phyloP scores from a whole-genome alignment of 306 rosid species.

The Quercus parvula region DNA sequence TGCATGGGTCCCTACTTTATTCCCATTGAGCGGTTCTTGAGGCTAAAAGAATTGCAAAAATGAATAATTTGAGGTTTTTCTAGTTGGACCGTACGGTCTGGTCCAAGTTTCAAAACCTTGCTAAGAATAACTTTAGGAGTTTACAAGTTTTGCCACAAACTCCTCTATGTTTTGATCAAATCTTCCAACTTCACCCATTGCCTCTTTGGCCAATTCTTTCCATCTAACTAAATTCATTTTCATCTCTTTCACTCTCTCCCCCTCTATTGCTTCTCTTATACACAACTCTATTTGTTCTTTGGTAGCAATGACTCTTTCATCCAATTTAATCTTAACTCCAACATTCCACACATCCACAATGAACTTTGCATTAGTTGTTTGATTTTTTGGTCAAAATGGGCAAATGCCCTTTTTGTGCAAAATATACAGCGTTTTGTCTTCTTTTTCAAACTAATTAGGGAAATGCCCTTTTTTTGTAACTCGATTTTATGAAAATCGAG shows the following conservation, averaged over 20 bases:
- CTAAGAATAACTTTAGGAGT: too few relatives aligned
- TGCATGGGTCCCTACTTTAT: too few relatives aligned
- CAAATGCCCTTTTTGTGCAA: too few relatives aligned
- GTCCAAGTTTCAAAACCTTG: too few relatives aligned
- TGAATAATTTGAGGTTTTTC: too few relatives aligned
- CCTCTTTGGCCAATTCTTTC: conserved; percentile 1
- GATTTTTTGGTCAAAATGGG: neutral
- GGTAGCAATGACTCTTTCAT: neutral
- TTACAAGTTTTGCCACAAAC: neutral
- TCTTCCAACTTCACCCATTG: conserved; percentile 13
- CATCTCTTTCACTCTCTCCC: neutral
- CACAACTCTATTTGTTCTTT: neutral
- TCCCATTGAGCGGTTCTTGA: too few relatives aligned
- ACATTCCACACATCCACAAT: conserved; percentile 5
- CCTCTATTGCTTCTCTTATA: conserved; percentile 8
- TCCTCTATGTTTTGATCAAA: conserved; percentile 4
- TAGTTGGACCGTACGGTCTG: too few relatives aligned
- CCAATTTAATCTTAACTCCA: neutral
- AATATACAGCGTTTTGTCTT: too few relatives aligned
- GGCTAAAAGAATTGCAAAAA: too few relatives aligned
- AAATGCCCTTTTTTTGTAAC: too few relatives aligned
- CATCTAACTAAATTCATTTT: neutral
- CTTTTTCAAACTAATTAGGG: too few relatives aligned
- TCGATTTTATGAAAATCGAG: too few relatives aligned
- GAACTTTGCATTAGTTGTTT: conserved; percentile 9